phyloP scores from a whole-genome alignment of 2,329 filamentous ascomycete species.

The Aschersonia sp. region DNA sequence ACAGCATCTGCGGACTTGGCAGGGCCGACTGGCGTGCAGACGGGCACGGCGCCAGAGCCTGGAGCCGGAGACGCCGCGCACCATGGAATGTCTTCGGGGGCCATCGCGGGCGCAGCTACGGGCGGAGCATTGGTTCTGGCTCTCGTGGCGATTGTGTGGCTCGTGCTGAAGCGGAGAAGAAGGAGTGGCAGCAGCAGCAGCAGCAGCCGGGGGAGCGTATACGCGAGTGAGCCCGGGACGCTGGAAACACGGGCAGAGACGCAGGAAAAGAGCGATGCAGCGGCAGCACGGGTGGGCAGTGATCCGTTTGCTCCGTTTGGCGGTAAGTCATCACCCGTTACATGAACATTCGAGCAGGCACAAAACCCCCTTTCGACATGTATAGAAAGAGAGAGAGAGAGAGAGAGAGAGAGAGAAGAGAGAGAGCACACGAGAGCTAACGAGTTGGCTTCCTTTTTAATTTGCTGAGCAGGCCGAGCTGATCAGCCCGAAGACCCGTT shows the following conservation, averaged over 20 bases:
- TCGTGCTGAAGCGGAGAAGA: conserved; percentile 8
- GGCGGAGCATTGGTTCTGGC: conserved; percentile 14
- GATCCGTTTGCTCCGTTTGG: conserved; percentile 30
- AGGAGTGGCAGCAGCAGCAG: conserved; percentile 2
- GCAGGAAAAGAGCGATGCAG: conserved; percentile 2
- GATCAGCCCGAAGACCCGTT: conserved; percentile 15
- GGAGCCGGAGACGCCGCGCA: too few relatives aligned
- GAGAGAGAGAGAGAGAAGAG: too few relatives aligned
- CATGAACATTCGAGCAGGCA: not conserved
- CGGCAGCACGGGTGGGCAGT: not conserved
- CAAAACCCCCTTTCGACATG: not conserved
- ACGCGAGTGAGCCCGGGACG: conserved; percentile 1
- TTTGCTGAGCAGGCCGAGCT: conserved; percentile 14
- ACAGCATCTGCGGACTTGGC: not conserved
- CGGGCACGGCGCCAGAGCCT: not conserved
- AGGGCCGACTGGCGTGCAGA: not conserved
- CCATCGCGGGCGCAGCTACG: conserved; percentile 18
- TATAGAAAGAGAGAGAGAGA: too few relatives aligned
- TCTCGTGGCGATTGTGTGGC: conserved; percentile 10
- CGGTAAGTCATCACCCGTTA: conserved; percentile 15
- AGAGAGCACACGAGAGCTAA: too few relatives aligned
- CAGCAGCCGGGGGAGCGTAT: conserved; percentile 2
- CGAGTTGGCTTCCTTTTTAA: not conserved
- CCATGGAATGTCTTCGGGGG: conserved; percentile 11
- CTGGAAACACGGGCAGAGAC: conserved; percentile 3